Percentiles rank a stretch among this genome's conserved stretches.
Conservation (phyloP, 2,329 filamentous ascomycete species). For the Fusarium sp. region DNA sequence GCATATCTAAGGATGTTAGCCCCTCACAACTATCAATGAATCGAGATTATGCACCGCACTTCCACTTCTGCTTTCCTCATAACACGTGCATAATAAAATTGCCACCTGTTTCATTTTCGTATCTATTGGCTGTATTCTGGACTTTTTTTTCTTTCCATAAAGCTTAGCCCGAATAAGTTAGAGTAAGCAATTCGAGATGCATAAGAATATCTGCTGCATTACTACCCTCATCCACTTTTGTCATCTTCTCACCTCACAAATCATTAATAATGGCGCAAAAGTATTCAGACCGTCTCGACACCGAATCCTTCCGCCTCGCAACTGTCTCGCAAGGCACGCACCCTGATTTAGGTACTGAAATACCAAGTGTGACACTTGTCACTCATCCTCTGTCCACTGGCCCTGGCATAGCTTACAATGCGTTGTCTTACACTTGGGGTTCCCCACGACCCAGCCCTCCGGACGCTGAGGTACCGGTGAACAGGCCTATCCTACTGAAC, state of each 20-base stretch:
- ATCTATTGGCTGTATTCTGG: background rate
- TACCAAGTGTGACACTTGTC: background rate
- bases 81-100: background rate
- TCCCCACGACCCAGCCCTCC: background rate
- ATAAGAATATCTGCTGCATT: background rate
- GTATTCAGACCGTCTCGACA: background rate
- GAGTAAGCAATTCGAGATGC: background rate
- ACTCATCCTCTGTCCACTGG: background rate
- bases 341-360: fast-evolving
- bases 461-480: fast-evolving
- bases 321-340: fast-evolving
- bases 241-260: background rate
- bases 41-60: background rate
- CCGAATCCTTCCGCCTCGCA: background rate
- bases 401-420: background rate
- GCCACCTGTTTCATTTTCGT: background rate
- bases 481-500: background rate
- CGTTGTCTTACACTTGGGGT: slow-evolving; percentile 19
- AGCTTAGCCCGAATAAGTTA: background rate
- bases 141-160: background rate
- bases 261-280: slow-evolving; percentile 7
- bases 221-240: background rate
- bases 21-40: background rate
- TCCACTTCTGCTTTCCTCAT: background rate
- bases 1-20: background rate